These are phyloP conservation scores for Pichia terricola DNA, from an alignment of 1,139 yeast species.

Conservation along the genomic window DNA sequence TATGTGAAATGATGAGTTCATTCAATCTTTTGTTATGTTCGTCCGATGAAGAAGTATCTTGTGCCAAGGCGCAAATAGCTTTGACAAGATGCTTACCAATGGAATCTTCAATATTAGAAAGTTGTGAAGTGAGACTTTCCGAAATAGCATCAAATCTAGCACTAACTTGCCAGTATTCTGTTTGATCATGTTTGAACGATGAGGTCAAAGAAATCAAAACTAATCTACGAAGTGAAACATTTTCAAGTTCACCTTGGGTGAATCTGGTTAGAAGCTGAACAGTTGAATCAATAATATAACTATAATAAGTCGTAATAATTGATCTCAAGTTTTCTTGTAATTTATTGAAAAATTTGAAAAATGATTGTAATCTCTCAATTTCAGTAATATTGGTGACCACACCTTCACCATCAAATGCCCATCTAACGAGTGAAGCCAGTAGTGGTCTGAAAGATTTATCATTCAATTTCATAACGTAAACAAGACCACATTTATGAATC, in stretches of 20 bases:
- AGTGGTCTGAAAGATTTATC: conserved; percentile 90
- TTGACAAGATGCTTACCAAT: conserved; percentile 75
- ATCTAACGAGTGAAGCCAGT: conserved; percentile 78
- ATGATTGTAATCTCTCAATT: conserved; percentile 52
- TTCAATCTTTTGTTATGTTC: conserved; percentile 72
- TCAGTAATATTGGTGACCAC: conserved; percentile 37
- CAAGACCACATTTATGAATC: conserved; percentile 63
- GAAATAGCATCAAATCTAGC: conserved; percentile 71
- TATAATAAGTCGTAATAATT: conserved; percentile 79
- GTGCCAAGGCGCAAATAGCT: conserved; percentile 68
- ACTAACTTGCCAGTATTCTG: conserved; percentile 89
- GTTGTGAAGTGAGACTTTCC: conserved; percentile 53
- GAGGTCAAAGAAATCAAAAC: conserved; percentile 62
- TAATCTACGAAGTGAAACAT: conserved; percentile 58
- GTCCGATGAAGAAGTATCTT: conserved; percentile 60
- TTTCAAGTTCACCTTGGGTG: conserved; percentile 32
- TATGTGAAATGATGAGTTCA: conserved; percentile 42
- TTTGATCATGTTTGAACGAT: conserved; percentile 81
- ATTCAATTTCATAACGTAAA: conserved; percentile 79
- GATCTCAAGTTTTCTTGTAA: conserved; percentile 78
- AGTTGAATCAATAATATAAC: conserved; percentile 73
- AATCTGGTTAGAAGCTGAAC: conserved; percentile 43
- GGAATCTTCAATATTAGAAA: conserved; percentile 54
- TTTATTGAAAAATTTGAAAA: conserved; percentile 80
- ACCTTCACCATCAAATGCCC: conserved; percentile 87